Conservation (phyloP, 192 early-diverging fungal species). For the Coemansia sp. region DNA sequence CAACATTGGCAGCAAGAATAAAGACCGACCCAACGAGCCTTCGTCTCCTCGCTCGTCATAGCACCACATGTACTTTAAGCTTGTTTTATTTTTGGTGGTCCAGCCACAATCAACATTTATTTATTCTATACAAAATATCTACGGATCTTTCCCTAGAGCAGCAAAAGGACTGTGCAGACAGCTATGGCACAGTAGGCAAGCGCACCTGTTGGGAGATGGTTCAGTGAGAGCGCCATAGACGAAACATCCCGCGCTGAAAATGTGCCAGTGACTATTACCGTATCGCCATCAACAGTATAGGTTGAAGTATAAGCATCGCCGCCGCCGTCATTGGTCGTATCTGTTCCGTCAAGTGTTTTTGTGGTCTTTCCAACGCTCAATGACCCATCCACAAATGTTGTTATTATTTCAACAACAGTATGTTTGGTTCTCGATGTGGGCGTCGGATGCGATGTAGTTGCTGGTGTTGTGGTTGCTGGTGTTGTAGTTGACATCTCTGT, state of each 20-base stretch:
- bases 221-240: too few relatives aligned
- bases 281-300: constrained; percentile 20
- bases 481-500: background rate
- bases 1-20: constrained; percentile 13
- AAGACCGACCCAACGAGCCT: background rate
- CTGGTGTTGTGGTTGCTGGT: background rate
- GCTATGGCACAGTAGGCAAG: too few relatives aligned
- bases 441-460: background rate
- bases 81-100: too few relatives aligned
- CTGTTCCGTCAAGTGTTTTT: constrained; percentile 6
- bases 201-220: too few relatives aligned
- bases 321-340: background rate
- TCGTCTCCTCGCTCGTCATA: background rate
- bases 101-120: too few relatives aligned
- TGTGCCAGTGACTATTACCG: constrained; percentile 29
- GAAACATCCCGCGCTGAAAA: background rate
- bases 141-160: too few relatives aligned
- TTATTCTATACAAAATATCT: too few relatives aligned
- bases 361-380: constrained; percentile 19
- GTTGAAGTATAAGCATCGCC: constrained; percentile 26
- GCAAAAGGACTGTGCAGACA: too few relatives aligned
- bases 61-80: background rate
- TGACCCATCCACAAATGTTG: constrained; percentile 30
- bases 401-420: constrained; percentile 28
- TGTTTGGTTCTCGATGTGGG: constrained; percentile 10